Percentiles rank a stretch among this genome's conserved stretches.
These are phyloP conservation scores for Myriosclerotinia curreyana DNA, from an alignment of 2,329 filamentous ascomycete genomes.

Conservation along the genomic window DNA sequence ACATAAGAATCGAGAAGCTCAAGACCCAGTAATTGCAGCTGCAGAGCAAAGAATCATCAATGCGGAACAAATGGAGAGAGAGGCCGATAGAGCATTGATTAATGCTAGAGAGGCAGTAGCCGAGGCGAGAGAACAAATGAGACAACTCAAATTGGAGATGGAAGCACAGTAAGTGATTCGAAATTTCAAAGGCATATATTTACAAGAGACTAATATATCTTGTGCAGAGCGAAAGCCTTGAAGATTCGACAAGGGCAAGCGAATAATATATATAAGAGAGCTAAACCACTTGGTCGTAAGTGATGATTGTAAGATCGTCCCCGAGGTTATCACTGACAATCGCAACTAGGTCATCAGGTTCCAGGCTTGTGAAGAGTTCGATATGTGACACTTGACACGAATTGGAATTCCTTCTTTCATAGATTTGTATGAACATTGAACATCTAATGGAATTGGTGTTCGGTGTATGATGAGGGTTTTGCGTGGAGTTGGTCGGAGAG, in stretches of 20 bases:
- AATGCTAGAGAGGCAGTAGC: conserved; percentile 16
- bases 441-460: neutral
- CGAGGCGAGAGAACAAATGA: conserved; percentile 19
- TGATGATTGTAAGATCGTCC: neutral
- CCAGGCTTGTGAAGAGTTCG: neutral
- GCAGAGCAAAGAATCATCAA: conserved; percentile 19
- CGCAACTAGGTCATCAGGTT: conserved; percentile 8
- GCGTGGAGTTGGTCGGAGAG: neutral
- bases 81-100: conserved; percentile 18
- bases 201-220: conserved; percentile 5
- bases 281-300: conserved; percentile 23
- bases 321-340: neutral
- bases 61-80: conserved; percentile 15
- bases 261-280: conserved; percentile 17
- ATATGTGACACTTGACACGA: neutral
- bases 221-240: conserved; percentile 8
- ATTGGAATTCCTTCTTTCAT: neutral
- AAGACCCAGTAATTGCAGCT: conserved; percentile 18
- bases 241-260: conserved; percentile 19
- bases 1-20: conserved; percentile 12
- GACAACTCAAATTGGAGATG: conserved; percentile 8
- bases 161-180: conserved; percentile 13
- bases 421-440: conserved; percentile 1
- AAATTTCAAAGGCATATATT: too few species aligned
- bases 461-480: neutral